Evolutionary conservation across 1,284 basidiomycete genomes (phyloP), one percentile per base, ranked within the genome.

Genomic region (Chiua sp.): DNA sequence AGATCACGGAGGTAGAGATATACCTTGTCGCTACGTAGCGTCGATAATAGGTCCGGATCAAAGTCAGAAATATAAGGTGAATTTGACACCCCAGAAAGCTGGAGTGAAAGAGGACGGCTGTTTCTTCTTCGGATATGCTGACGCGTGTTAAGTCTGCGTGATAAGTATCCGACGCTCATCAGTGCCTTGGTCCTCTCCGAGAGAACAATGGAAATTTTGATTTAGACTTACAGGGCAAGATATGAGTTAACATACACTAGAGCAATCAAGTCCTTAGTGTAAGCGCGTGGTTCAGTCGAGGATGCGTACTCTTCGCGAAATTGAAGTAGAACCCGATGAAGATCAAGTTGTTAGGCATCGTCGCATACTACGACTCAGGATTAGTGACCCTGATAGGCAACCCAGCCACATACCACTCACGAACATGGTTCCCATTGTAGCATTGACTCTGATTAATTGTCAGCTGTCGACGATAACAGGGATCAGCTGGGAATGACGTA

Each of bases 401-500:
- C 11, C 28, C 22, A 20, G 15, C 15, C 5, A 18, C 37, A 39
- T 20, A 42, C 20, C 13, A 59, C 74, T 52, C 54, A 76, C 75
- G 16, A 77, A 65, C 48, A 84, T 74, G 67, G 81, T 72, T 20
- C 79, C 81, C 32, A 81, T 63, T 4, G 73, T 70, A 13, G 82
- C 79, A 60, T 82, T 78, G 16, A 84, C 57, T 7, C 84, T 85
- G 47, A 26, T 35, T 3, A 18, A 39, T 4, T 23, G 28, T 48
- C 12, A 57, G 39, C 32, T 16, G 30, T 32, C 30, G n/a, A 23
- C 37, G 16, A 26, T 32, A n/a, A 48, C 26, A 22, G 18, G 16
- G 23, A 10, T 33, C 37, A 39, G 7, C 22, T 18, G 37, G 7
- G 22, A 47, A 32, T 3, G 28, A 53, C 65, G 20, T 20, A 66